phyloP scores from a whole-genome alignment of 441 rosid species.

The Syzygium syzygioides region DNA sequence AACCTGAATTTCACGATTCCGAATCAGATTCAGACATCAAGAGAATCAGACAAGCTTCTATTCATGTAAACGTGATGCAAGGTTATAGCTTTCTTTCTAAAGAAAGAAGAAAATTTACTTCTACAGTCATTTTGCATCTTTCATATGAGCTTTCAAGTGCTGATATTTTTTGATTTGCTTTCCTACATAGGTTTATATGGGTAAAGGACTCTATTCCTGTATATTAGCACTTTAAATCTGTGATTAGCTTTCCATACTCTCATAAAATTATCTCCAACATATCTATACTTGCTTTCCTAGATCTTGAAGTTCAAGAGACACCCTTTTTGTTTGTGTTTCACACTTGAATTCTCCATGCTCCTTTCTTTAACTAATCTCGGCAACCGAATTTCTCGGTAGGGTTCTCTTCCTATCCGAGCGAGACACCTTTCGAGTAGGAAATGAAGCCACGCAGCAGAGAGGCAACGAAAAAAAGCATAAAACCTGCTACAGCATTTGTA shows the following conservation, averaged over 20 bases:
- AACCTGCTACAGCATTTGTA: not conserved
- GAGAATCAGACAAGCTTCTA: fast-evolving
- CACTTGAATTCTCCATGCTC: not conserved
- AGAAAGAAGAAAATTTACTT: not conserved
- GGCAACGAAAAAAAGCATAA: not conserved
- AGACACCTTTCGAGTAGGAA: not conserved
- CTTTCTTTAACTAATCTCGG: not conserved
- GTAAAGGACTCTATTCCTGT: not conserved
- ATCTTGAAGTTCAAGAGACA: not conserved
- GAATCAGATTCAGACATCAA: not conserved
- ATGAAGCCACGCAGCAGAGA: not conserved
- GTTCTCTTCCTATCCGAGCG: not conserved
- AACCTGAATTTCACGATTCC: not conserved
- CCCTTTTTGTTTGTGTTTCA: not conserved
- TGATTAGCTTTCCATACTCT: not conserved
- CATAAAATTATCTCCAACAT: not conserved
- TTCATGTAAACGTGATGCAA: not conserved
- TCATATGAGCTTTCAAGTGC: not conserved
- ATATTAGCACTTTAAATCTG: not conserved
- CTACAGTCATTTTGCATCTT: not conserved
- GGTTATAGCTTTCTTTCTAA: not conserved
- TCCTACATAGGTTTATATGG: not conserved
- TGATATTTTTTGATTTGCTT: not conserved
- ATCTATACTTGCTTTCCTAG: not conserved
- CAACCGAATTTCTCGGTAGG: not conserved